Evolutionary conservation across 768 basidiomycete genomes (phyloP), one percentile per base, ranked within the genome.

Genomic region (Suillus variegatus): DNA sequence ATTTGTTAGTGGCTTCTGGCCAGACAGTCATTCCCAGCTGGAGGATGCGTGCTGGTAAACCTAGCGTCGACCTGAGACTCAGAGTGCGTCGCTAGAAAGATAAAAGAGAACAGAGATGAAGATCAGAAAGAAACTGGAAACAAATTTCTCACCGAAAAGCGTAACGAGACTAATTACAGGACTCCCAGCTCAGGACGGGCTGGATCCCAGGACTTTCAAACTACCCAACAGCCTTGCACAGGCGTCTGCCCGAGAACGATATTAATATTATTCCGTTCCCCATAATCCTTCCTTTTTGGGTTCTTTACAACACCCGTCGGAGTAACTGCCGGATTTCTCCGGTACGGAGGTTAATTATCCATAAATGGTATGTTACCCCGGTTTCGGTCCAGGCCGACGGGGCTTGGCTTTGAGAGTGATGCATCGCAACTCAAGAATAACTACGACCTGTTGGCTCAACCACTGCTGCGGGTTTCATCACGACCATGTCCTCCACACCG

Each of bases 401-500:
- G 52, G 32, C 52, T 54, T 54, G 52, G 52, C 52, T 54, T 18
- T 10, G 16, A 18, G 62, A 38, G 1, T 38, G 8, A 38, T 47
- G 60, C 67, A 71, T 64, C 62, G 64, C 70, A 70, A 68, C 68
- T 46, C 62, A 46, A 49, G 35, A 52, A 61, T 51, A 61, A 60
- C 65, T 8, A 60, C 28, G 22, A 61, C 41, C 63, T 61, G 65
- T 43, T 49, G 44, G n/a, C 51, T n/a, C 55, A 70, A 58, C 62
- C 10, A 38, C 8, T 61, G 14, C 28, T 22, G 46, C 52, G 44
- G 36, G 36, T 7, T 38, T 47, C n/a, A 20, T 65, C 47, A 60
- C 64, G 62, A 4, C 65, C 61, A 70, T 81, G 67, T 74, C 81
- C 66, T 71, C 77, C 44, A 72, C 80, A 47, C 64, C 75, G 61